phyloP scores from a whole-genome alignment of 768 basidiomycete genomes.

The Punctularia strigosozonata region DNA sequence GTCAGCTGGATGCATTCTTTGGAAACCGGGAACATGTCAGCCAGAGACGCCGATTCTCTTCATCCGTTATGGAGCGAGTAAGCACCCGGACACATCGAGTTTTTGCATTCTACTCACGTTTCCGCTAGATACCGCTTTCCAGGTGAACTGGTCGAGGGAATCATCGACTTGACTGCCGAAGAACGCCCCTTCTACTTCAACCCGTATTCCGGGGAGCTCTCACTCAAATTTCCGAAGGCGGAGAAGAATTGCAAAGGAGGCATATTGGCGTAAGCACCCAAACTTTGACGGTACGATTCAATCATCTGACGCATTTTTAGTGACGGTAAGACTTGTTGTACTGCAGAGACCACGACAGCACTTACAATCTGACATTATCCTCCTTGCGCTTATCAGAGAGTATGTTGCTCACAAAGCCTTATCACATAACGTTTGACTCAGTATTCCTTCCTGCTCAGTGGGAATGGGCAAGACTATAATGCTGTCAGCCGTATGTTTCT shows the following conservation, averaged over 20 bases:
- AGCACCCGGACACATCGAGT: slow-evolving; percentile 13
- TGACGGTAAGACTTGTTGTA: slow-evolving; percentile 19
- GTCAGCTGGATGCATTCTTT: slow-evolving; percentile 84
- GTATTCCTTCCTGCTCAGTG: slow-evolving; percentile 35
- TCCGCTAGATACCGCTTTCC: slow-evolving; percentile 62
- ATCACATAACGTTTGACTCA: neutral
- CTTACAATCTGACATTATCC: slow-evolving; percentile 2
- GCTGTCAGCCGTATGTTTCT: too few species aligned
- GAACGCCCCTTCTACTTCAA: slow-evolving; percentile 82
- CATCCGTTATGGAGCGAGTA: slow-evolving; percentile 95
- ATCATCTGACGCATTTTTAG: slow-evolving; percentile 9
- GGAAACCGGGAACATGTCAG: slow-evolving; percentile 64
- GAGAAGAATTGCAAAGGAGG: slow-evolving; percentile 74
- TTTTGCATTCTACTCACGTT: slow-evolving; percentile 4
- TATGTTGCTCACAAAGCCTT: slow-evolving; percentile 17
- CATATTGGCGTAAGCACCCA: slow-evolving; percentile 66
- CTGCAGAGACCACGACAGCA: neutral
- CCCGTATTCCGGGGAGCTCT: slow-evolving; percentile 83
- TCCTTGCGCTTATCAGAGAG: slow-evolving; percentile 29
- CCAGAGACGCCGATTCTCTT: slow-evolving; percentile 60
- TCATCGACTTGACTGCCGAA: slow-evolving; percentile 73
- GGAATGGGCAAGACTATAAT: slow-evolving; percentile 96
- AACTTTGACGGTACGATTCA: slow-evolving; percentile 1
- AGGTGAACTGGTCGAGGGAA: slow-evolving; percentile 37
- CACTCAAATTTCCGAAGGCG: slow-evolving; percentile 72